Evolutionary conservation across 2,329 filamentous ascomycete species (phyloP).

Genomic region (Aspergillus candidus): DNA sequence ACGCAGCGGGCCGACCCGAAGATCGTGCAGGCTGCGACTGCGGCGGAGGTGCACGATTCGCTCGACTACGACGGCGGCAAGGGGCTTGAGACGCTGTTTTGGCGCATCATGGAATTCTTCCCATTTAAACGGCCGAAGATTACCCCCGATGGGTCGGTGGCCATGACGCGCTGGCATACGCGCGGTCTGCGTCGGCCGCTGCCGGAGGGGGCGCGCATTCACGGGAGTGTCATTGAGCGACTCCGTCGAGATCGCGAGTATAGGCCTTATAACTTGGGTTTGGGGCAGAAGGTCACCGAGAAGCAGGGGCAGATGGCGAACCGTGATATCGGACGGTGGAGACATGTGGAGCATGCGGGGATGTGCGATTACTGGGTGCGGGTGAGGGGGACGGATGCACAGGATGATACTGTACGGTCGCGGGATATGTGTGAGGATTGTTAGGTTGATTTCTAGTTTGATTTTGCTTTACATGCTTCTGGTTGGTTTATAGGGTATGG

Average conservation of each 20-base stretch:
- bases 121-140: constrained; percentile 13
- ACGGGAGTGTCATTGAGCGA: constrained; percentile 12
- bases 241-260: constrained; percentile 10
- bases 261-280: constrained; percentile 15
- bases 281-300: constrained; percentile 7
- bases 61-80: constrained; percentile 13
- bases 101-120: constrained; percentile 15
- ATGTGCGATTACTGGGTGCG: constrained; percentile 6
- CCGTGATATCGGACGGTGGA: constrained; percentile 8
- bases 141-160: constrained; percentile 9
- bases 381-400: neutral
- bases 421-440: too few relatives aligned
- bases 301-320: constrained; percentile 1
- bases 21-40: constrained; percentile 7
- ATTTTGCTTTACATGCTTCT: too few relatives aligned
- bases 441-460: too few relatives aligned
- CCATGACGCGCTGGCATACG: constrained; percentile 13
- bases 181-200: constrained; percentile 11
- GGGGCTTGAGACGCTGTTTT: constrained; percentile 13
- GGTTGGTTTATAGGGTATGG: too few relatives aligned
- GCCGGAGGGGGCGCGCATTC: constrained; percentile 9
- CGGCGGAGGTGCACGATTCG: constrained; percentile 13
- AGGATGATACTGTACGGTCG: too few relatives aligned
- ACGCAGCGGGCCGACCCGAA: neutral
- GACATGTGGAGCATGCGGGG: constrained; percentile 2